phyloP scores from a whole-genome alignment of 1,284 basidiomycete species.

The Ustilago loliicola region DNA sequence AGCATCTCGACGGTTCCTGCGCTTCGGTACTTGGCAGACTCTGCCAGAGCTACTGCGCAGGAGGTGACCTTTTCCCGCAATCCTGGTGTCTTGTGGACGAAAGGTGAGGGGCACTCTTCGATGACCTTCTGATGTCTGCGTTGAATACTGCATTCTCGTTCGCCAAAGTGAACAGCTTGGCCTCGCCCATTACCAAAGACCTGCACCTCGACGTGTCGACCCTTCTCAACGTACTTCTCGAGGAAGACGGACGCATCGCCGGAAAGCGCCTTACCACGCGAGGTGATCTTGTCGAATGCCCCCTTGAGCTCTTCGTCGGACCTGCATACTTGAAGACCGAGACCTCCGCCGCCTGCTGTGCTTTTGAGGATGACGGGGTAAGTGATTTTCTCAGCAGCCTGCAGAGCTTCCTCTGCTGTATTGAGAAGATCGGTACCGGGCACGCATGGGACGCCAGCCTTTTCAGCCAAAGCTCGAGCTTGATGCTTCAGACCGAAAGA shows the following conservation, averaged over 20 bases:
- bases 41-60: constrained; percentile 75
- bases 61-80: constrained; percentile 72
- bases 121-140: constrained; percentile 81
- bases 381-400: constrained; percentile 74
- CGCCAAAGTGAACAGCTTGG: constrained; percentile 78
- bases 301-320: constrained; percentile 72
- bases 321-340: constrained; percentile 78
- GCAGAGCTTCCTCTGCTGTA: constrained; percentile 71
- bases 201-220: constrained; percentile 75
- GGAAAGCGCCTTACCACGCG: constrained; percentile 72
- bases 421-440: constrained; percentile 74
- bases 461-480: constrained; percentile 74
- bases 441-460: constrained; percentile 75
- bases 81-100: constrained; percentile 67
- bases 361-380: constrained; percentile 80
- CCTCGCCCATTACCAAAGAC: constrained; percentile 78
- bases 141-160: constrained; percentile 77
- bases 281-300: constrained; percentile 72
- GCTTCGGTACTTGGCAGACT: constrained; percentile 75
- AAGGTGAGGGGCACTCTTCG: constrained; percentile 78
- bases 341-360: constrained; percentile 80
- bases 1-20: constrained; percentile 80
- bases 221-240: constrained; percentile 76
- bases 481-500: constrained; percentile 78
- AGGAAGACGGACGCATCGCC: constrained; percentile 76